Conservation (phyloP, 2,329 filamentous ascomycete species). For the Cladophialophora yegresii region DNA sequence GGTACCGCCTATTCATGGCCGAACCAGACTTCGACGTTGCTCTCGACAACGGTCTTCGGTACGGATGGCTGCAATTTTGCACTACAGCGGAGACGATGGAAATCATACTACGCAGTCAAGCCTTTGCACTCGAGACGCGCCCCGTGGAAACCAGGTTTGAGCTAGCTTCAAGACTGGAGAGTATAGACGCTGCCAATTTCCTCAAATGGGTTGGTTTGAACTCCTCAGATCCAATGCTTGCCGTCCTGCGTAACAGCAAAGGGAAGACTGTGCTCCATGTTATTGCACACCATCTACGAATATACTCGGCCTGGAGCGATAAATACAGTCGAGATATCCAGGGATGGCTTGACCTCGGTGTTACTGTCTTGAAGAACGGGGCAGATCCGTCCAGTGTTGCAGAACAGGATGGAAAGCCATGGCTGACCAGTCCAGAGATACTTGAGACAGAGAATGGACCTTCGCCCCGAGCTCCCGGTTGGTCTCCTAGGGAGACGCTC, state of each 20-base stretch:
- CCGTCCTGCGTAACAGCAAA: not conserved
- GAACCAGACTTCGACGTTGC: not conserved
- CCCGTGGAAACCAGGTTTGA: slow-evolving; percentile 3
- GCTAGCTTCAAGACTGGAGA: not conserved
- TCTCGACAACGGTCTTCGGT: not conserved
- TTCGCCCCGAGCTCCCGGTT: not conserved
- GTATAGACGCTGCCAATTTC: not conserved
- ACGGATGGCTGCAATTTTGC: not conserved
- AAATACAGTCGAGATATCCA: not conserved
- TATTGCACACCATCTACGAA: not conserved
- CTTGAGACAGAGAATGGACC: not conserved
- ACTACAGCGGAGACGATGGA: not conserved
- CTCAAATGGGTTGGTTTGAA: not conserved
- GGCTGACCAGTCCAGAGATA: not conserved
- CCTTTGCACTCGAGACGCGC: not conserved
- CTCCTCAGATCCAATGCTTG: not conserved
- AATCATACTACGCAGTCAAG: slow-evolving; percentile 5
- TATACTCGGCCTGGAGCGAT: not conserved
- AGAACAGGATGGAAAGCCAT: not conserved
- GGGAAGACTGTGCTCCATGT: not conserved
- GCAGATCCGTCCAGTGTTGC: not conserved
- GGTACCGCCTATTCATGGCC: slow-evolving; percentile 5
- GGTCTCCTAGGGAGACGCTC: no score
- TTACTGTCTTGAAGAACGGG: slow-evolving; percentile 2
- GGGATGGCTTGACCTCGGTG: slow-evolving; percentile 5